phyloP scores from a whole-genome alignment of 768 basidiomycete species.

The Suillus decipiens region DNA sequence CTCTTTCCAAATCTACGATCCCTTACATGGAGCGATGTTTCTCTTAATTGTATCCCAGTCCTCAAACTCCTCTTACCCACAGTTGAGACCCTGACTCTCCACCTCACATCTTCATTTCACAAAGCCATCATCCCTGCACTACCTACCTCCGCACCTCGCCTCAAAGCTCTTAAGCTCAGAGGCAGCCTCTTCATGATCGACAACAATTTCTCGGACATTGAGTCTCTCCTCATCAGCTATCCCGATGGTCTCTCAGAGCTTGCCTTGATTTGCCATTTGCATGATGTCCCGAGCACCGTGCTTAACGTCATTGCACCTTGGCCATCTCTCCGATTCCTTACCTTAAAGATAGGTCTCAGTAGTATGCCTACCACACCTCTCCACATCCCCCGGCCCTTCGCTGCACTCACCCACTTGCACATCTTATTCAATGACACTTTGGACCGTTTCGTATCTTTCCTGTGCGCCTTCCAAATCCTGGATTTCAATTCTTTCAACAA shows the following conservation, averaged over 20 bases:
- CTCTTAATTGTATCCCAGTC: not conserved
- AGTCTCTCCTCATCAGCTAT: not conserved
- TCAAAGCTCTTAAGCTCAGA: not conserved
- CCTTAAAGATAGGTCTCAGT: not conserved
- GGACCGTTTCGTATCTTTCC: not conserved
- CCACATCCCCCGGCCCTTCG: not conserved
- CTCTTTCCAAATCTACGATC: not conserved
- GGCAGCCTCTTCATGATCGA: not conserved
- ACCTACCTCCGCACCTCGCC: not conserved
- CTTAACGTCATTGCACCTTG: not conserved
- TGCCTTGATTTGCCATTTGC: not conserved
- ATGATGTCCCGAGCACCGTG: not conserved
- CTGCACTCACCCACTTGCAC: not conserved
- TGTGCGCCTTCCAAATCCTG: not conserved
- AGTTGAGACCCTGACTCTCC: not conserved
- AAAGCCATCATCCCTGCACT: not conserved
- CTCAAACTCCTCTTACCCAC: not conserved
- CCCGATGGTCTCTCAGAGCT: not conserved
- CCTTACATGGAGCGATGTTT: not conserved
- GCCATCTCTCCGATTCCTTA: not conserved
- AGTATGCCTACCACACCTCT: not conserved
- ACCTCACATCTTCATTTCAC: not conserved
- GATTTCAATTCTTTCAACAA: not conserved
- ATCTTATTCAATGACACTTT: not conserved
- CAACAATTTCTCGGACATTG: too few relatives aligned